A percentile compares a stretch with the other conserved stretches of the same genome.
Conservation (phyloP, 768 basidiomycete species). For the Amanita phalloides region DNA sequence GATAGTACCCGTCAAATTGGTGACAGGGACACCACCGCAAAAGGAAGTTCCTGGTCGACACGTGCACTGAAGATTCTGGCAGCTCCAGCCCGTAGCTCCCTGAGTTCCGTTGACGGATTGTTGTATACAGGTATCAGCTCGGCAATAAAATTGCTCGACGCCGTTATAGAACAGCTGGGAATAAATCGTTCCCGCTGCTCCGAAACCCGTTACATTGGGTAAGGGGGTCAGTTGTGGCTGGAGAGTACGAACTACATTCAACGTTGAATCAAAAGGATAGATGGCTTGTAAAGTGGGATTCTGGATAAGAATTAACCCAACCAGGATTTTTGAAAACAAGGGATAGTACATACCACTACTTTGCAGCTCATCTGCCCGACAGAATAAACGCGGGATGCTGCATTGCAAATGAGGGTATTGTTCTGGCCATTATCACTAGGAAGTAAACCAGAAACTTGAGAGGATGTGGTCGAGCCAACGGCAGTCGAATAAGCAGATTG, state of each 20-base stretch:
- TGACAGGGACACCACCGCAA: conserved; percentile 45
- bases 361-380: conserved; percentile 78
- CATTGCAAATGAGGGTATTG: conserved; percentile 65
- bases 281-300: conserved; percentile 77
- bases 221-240: conserved; percentile 61
- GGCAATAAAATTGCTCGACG: conserved; percentile 83
- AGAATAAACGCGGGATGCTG: conserved; percentile 59
- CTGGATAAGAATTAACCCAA: conserved; percentile 23
- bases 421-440: conserved; percentile 29
- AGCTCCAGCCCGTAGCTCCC: conserved; percentile 51
- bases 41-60: conserved; percentile 65
- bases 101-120: conserved; percentile 24
- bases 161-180: conserved; percentile 73
- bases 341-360: conserved; percentile 49
- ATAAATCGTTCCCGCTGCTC: conserved; percentile 37
- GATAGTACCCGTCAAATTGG: conserved; percentile 51
- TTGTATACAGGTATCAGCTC: conserved; percentile 63
- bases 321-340: background rate
- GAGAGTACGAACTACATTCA: conserved; percentile 74
- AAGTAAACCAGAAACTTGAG: conserved; percentile 16
- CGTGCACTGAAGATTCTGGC: conserved; percentile 62
- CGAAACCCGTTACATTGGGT: conserved; percentile 51
- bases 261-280: conserved; percentile 57
- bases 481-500: conserved; percentile 44
- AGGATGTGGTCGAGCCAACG: conserved; percentile 17